phyloP scores from a whole-genome alignment of 345 rosid genomes.

The Firmiana major region DNA sequence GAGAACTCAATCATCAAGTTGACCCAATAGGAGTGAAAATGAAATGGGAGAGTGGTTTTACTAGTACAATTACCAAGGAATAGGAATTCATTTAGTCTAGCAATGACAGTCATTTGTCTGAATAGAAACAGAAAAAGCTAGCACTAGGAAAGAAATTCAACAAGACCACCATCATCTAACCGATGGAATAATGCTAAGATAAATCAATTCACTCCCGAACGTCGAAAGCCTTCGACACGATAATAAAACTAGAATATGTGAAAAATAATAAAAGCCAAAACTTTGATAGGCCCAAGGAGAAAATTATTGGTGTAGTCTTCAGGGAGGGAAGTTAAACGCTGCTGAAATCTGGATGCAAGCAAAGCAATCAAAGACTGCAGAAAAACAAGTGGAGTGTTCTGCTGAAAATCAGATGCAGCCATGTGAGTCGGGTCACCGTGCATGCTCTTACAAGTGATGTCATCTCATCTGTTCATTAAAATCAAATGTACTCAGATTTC shows the following conservation, averaged over 20 bases:
- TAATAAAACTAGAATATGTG: not conserved
- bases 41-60: too few species aligned
- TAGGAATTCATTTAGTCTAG: not conserved
- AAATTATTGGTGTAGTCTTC: conserved; percentile 8
- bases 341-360: not conserved
- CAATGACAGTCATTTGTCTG: not conserved
- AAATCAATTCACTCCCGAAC: not conserved
- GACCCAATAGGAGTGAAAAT: too few species aligned
- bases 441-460: conserved; percentile 4
- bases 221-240: not conserved
- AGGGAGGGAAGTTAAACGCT: not conserved
- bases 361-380: not conserved
- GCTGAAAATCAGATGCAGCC: conserved; percentile 8
- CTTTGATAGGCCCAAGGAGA: not conserved
- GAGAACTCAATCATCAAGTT: not conserved
- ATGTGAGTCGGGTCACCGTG: conserved; percentile 11
- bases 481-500: not conserved
- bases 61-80: too few species aligned
- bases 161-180: not conserved
- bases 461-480: conserved; percentile 1
- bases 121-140: not conserved
- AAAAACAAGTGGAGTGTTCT: conserved; percentile 11
- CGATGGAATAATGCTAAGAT: not conserved
- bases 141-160: not conserved
- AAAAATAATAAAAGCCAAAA: not conserved